These are phyloP conservation scores for Chaetomium globosum DNA, from an alignment of 2,329 filamentous ascomycete species.

Conservation along the genomic window DNA sequence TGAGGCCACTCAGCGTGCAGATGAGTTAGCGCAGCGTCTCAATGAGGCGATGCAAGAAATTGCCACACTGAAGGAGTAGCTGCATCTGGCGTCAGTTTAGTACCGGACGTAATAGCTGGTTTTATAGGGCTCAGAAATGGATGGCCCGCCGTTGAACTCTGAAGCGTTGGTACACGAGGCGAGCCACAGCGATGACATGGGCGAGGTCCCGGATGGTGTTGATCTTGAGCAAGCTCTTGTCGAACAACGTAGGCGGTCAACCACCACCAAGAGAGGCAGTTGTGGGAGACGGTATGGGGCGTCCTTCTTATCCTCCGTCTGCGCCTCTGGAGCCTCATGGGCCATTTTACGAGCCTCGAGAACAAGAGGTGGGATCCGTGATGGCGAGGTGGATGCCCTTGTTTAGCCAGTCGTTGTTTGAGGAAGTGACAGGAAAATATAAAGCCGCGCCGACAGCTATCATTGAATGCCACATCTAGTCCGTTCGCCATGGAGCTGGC, in stretches of 20 bases:
- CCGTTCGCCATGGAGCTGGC: too few relatives aligned
- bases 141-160: not conserved
- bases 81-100: conserved; percentile 1
- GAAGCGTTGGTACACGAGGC: conserved; percentile 19
- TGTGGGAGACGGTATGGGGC: not conserved
- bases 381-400: not conserved
- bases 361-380: not conserved
- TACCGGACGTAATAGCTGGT: conserved; percentile 19
- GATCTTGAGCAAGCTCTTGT: conserved; percentile 18
- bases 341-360: not conserved
- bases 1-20: too few relatives aligned
- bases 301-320: not conserved
- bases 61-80: too few relatives aligned
- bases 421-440: too few relatives aligned
- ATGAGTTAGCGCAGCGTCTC: too few relatives aligned
- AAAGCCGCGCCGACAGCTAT: too few relatives aligned
- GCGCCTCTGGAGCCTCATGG: not conserved
- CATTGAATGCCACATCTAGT: too few relatives aligned
- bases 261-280: not conserved
- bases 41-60: too few relatives aligned
- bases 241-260: not conserved
- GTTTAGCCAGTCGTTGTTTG: too few relatives aligned
- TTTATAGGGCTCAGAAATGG: conserved; percentile 19
- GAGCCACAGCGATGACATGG: conserved; percentile 15
- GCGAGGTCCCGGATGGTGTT: conserved; percentile 17